A percentile compares a stretch with the other conserved stretches of the same genome.
phyloP scores from a whole-genome alignment of 2,329 filamentous ascomycete species.

The Aspergillus vadensis region DNA sequence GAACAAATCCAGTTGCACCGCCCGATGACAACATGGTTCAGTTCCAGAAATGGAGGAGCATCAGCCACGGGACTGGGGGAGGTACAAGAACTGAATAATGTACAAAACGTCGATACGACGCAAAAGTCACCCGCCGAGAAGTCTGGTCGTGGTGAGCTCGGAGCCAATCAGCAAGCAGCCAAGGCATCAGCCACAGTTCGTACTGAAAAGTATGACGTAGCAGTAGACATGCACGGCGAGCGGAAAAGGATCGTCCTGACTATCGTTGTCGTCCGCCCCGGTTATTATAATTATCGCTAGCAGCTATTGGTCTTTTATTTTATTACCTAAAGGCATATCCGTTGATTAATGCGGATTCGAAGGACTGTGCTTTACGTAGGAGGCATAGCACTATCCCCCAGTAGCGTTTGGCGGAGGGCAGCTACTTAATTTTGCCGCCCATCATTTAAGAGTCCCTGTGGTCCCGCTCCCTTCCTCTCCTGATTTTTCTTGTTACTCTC shows the following conservation, averaged over 20 bases:
- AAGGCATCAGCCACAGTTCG: conserved; percentile 14
- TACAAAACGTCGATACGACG: conserved; percentile 10
- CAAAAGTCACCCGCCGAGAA: conserved; percentile 11
- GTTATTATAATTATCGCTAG: conserved; percentile 1
- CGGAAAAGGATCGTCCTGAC: conserved; percentile 3
- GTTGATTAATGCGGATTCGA: not conserved
- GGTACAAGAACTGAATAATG: too few relatives aligned
- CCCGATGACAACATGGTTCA: not conserved
- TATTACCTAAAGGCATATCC: conserved; percentile 1
- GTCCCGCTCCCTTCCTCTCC: conserved; percentile 8
- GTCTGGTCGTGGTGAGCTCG: conserved; percentile 8
- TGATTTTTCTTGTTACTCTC: not conserved
- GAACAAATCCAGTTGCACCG: not conserved
- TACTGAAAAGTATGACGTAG: conserved; percentile 16
- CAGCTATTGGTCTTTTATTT: not conserved
- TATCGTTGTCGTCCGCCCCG: not conserved
- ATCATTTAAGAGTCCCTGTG: conserved; percentile 6
- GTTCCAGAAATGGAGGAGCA: not conserved
- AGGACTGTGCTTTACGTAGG: conserved; percentile 1
- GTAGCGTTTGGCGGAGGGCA: conserved; percentile 2
- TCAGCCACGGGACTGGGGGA: not conserved
- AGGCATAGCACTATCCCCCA: not conserved
- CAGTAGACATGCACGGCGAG: not conserved
- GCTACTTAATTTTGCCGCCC: conserved; percentile 8
- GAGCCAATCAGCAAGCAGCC: conserved; percentile 7